Evolutionary conservation across 1,139 yeast species (phyloP).

Genomic region (Zygosaccharomyces pseudobailii): DNA sequence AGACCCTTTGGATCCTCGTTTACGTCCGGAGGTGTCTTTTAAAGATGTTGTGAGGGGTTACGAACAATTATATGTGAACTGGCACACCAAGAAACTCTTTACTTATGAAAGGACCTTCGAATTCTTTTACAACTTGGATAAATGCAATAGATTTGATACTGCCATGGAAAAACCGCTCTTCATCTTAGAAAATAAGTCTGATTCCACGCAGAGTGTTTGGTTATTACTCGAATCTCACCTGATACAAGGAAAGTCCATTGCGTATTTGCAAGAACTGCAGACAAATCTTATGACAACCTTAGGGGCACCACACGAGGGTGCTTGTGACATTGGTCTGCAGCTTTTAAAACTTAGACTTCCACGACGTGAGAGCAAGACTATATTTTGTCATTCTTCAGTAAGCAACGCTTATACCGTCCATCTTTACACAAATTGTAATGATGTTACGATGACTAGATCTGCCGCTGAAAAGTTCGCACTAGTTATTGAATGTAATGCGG

Average conservation of each 20-base stretch:
- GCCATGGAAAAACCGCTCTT: slow-evolving; percentile 48
- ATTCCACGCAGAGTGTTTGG: slow-evolving; percentile 40
- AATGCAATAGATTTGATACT: slow-evolving; percentile 14
- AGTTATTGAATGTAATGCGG: slow-evolving; percentile 1
- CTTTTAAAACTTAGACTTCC: slow-evolving; percentile 29
- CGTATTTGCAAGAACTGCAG: slow-evolving; percentile 26
- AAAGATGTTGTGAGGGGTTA: slow-evolving; percentile 43
- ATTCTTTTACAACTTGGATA: slow-evolving; percentile 37
- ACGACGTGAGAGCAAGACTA: slow-evolving; percentile 12
- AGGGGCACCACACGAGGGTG: slow-evolving; percentile 21
- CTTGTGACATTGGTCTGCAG: slow-evolving; percentile 35
- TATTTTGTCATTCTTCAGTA: slow-evolving; percentile 30
- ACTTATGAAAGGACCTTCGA: slow-evolving; percentile 30
- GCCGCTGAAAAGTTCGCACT: slow-evolving; percentile 15
- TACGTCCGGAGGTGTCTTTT: slow-evolving; percentile 32
- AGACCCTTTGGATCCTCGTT: slow-evolving; percentile 49
- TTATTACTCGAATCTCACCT: slow-evolving; percentile 43
- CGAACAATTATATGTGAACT: slow-evolving; percentile 58
- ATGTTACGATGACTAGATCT: slow-evolving; percentile 25
- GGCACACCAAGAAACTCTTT: slow-evolving; percentile 48
- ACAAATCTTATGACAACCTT: slow-evolving; percentile 4
- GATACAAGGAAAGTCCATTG: slow-evolving; percentile 8
- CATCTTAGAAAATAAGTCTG: slow-evolving; percentile 38
- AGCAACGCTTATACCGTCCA: slow-evolving; percentile 25
- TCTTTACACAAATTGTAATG: slow-evolving; percentile 33